phyloP scores from a whole-genome alignment of 1,139 yeast genomes.

The Suhomyces ambrosiae region DNA sequence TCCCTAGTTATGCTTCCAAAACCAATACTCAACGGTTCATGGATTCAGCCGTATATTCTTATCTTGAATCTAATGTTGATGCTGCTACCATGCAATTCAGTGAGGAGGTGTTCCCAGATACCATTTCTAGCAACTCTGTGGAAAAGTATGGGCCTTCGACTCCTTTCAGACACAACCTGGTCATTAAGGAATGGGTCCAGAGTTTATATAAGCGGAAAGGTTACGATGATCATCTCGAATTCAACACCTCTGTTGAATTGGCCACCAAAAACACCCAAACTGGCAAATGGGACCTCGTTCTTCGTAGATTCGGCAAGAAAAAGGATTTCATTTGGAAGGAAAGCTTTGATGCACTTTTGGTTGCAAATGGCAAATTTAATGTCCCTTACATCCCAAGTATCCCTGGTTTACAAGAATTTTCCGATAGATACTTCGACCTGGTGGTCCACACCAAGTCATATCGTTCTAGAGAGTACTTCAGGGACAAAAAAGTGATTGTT shows the following conservation, averaged over 20 bases:
- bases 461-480: conserved; percentile 24
- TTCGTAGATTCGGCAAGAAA: conserved; percentile 14
- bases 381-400: conserved; percentile 48
- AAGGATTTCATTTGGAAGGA: conserved; percentile 20
- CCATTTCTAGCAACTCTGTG: conserved; percentile 16
- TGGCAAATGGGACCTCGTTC: conserved; percentile 22
- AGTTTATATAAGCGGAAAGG: conserved; percentile 21
- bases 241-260: conserved; percentile 18
- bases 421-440: conserved; percentile 22
- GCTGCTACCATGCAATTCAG: conserved; percentile 20
- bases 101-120: conserved; percentile 18
- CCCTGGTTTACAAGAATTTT: conserved; percentile 46
- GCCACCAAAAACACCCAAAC: conserved; percentile 15
- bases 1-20: conserved; percentile 18
- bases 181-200: conserved; percentile 19
- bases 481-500: conserved; percentile 42
- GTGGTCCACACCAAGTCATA: conserved; percentile 20
- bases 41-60: conserved; percentile 22
- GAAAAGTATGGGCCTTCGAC: conserved; percentile 21
- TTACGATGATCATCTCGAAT: conserved; percentile 23
- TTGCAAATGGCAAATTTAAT: conserved; percentile 53
- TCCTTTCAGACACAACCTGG: conserved; percentile 17
- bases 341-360: conserved; percentile 44
- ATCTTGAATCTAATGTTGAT: conserved; percentile 21
- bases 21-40: conserved; percentile 21